A percentile compares a stretch with the other conserved stretches of the same genome.
Conservation (phyloP, 805 yeast genomes). For the Yamadazyma sp. region DNA sequence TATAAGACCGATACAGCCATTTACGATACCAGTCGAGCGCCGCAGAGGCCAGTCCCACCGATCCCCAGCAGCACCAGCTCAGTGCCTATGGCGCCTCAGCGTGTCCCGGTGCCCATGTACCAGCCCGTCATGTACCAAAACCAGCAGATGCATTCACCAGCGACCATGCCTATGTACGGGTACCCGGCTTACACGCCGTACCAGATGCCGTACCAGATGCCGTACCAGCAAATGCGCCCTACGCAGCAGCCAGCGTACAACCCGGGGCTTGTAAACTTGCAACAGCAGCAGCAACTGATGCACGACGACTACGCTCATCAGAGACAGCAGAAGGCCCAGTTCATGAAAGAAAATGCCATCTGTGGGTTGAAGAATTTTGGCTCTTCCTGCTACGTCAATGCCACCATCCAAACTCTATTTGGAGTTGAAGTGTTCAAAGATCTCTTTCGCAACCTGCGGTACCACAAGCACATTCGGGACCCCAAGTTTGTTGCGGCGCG, state of each 20-base stretch:
- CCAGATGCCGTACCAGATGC: neutral
- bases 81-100: neutral
- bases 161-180: too few species aligned
- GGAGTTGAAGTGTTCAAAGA: conserved; percentile 50
- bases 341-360: conserved; percentile 44
- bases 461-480: conserved; percentile 41
- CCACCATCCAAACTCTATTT: conserved; percentile 69
- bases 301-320: conserved; percentile 10
- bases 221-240: neutral
- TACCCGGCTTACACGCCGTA: too few species aligned
- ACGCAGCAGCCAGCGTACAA: neutral
- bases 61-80: too few species aligned
- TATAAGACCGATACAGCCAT: conserved; percentile 3
- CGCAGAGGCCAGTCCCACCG: too few species aligned
- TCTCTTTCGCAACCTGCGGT: conserved; percentile 48
- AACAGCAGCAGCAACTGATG: conserved; percentile 16
- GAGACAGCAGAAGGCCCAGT: conserved; percentile 4
- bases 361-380: conserved; percentile 70
- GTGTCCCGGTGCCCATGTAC: neutral
- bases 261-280: conserved; percentile 30
- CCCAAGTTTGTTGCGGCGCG: conserved; percentile 28
- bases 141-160: too few species aligned
- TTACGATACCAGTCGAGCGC: too few species aligned
- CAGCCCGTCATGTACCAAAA: conserved; percentile 1
- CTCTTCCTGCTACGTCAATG: conserved; percentile 74